These are phyloP conservation scores for Misopates orontium DNA, from an alignment of 257 asterid genomes.

Conservation along the genomic window DNA sequence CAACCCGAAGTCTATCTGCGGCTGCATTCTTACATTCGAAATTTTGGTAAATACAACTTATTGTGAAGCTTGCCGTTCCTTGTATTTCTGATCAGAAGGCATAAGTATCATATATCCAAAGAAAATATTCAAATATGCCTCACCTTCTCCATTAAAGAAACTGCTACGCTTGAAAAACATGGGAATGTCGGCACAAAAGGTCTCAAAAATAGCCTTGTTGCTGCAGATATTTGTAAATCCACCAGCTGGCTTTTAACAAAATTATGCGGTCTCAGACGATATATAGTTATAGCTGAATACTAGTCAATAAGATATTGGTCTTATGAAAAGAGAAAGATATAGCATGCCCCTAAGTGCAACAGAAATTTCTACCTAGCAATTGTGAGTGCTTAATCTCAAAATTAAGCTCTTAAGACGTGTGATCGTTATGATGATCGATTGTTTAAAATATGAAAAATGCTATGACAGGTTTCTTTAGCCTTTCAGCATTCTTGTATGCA, in stretches of 20 bases:
- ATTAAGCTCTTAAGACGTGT: too few relatives aligned
- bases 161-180: slow-evolving; percentile 59
- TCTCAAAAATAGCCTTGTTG: slow-evolving; percentile 51
- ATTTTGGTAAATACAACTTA: background rate
- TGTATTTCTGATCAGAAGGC: background rate
- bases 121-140: slow-evolving; percentile 1
- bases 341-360: background rate
- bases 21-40: slow-evolving; percentile 54
- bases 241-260: slow-evolving; percentile 54
- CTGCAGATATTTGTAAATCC: slow-evolving; percentile 71
- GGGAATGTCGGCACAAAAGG: slow-evolving; percentile 82
- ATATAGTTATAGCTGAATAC: background rate
- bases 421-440: too few relatives aligned
- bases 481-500: too few relatives aligned
- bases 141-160: slow-evolving; percentile 81
- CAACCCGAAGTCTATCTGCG: slow-evolving; percentile 80
- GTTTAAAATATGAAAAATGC: background rate
- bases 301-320: too few relatives aligned
- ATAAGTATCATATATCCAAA: background rate
- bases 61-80: background rate
- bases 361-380: background rate
- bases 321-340: background rate
- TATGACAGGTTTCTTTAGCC: background rate
- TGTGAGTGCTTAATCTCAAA: too few relatives aligned
- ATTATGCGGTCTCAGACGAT: slow-evolving; percentile 30